Base-by-base conservation (phyloP, 106 monocot species). In the Platanthera zijinensis region DNA sequence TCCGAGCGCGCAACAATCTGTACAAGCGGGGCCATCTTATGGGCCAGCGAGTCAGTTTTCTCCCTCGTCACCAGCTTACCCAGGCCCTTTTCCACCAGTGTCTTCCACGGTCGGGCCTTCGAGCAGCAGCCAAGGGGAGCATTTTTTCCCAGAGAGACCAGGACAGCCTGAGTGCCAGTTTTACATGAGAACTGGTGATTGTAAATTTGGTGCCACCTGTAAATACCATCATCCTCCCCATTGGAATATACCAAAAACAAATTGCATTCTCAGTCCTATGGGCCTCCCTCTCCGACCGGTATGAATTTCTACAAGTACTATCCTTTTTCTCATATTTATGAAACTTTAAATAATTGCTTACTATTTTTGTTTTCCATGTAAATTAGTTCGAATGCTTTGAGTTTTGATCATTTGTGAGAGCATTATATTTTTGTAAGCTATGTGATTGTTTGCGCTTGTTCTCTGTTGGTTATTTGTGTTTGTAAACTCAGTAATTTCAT, bases 221-320 rank as follows among this genome's bases (percentile, higher is more conserved):
- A 91, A 80, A 85, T 99, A 90, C 73, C 86, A 99, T 81, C 97
- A 99, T 81, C 94, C 93, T 48, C 84, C 84, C 63, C 86, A 89
- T 25, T 83, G 87, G 91, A 89, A 82, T 77, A 79, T 80, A 49
- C 84, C 86, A 30, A 84, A 81, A 71, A 81, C 83, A 22, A 94
- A 86, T 71, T 94, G 87, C 63, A 74, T 82, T 50, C 92, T 99
- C 19, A 99, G 85, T 73, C 89, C 91, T 68, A 82, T 94, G 8
- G 97, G 94, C 47, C 88, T 92, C 75, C 97, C 97, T 79, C 84
- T 92, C 88, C 94, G 97, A 18, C 94, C 92, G 86, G 97, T 99
- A 88, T 32, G 74, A 72, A 14, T 17, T 51, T 79, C 73, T 70
- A 14, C 48, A 70, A 48, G 5, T n/a, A 13, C 48, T 48, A 17